Percentiles rank a stretch among this genome's conserved stretches.
phyloP scores from a whole-genome alignment of 2,329 filamentous ascomycete genomes.

The Cryphonectria parasitica region DNA sequence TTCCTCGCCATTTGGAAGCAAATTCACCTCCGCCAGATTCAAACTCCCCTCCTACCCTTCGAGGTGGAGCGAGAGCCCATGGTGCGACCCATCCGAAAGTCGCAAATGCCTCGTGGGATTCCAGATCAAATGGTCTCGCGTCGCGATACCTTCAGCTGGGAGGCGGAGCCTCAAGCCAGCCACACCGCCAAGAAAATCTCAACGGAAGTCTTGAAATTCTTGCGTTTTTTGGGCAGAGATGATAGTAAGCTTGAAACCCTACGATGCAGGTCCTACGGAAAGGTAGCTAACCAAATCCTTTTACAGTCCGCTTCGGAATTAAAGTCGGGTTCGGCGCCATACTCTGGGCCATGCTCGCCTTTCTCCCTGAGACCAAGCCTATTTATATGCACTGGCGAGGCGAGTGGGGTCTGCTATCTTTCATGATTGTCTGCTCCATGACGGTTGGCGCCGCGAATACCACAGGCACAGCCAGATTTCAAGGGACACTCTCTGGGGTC shows the following conservation, averaged over 20 bases:
- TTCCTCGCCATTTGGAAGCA: constrained; percentile 80
- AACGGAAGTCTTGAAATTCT: constrained; percentile 48
- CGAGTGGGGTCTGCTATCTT: constrained; percentile 94
- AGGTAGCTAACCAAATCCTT: constrained; percentile 32
- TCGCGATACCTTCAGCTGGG: constrained; percentile 60
- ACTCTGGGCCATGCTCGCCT: constrained; percentile 87
- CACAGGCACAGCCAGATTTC: constrained; percentile 82
- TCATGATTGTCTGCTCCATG: constrained; percentile 98
- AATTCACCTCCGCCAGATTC: constrained; percentile 26
- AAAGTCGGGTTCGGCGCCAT: constrained; percentile 93
- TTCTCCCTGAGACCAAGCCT: constrained; percentile 76
- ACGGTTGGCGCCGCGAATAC: constrained; percentile 96
- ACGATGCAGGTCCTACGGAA: too few species aligned
- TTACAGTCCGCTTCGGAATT: constrained; percentile 71
- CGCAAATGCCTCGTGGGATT: constrained; percentile 59
- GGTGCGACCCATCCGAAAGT: constrained; percentile 54
- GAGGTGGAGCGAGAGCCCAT: constrained; percentile 49
- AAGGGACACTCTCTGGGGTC: constrained; percentile 84
- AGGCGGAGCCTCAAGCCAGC: constrained; percentile 54
- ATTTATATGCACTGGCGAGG: constrained; percentile 88
- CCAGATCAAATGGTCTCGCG: constrained; percentile 56
- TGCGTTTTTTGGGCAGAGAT: constrained; percentile 56
- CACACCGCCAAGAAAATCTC: constrained; percentile 49
- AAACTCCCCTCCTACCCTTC: constrained; percentile 35
- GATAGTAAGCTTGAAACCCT: constrained; percentile 47